Evolutionary conservation across 805 yeast genomes (phyloP).

Genomic region (Lipomyces japonicus): DNA sequence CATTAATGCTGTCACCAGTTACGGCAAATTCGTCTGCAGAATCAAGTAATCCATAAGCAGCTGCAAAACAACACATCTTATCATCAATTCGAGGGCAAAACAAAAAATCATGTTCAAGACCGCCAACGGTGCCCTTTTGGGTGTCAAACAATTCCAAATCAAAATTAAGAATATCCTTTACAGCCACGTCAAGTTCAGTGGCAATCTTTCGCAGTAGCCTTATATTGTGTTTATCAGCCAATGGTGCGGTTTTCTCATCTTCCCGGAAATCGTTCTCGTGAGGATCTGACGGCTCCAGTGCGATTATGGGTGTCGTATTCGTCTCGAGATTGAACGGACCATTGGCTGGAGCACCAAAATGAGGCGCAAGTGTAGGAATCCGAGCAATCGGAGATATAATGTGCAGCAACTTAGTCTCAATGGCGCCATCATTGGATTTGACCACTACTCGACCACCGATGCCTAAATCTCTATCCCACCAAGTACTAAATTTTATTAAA

Average conservation of each 20-base stretch:
- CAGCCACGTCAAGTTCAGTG: slow-evolving; percentile 48
- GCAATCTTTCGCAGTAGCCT: slow-evolving; percentile 66
- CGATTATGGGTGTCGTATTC: slow-evolving; percentile 72
- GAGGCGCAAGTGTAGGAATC: slow-evolving; percentile 82
- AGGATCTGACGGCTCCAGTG: slow-evolving; percentile 43
- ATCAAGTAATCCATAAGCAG: slow-evolving; percentile 55
- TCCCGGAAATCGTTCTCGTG: slow-evolving; percentile 10
- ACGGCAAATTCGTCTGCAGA: slow-evolving; percentile 37
- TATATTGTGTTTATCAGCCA: slow-evolving; percentile 41
- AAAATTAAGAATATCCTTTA: slow-evolving; percentile 59
- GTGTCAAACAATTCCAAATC: slow-evolving; percentile 78
- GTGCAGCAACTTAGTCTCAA: slow-evolving; percentile 37
- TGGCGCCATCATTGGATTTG: slow-evolving; percentile 35
- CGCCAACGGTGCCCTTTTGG: slow-evolving; percentile 74
- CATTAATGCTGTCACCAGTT: slow-evolving; percentile 36
- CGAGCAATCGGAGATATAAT: slow-evolving; percentile 55
- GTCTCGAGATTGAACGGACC: slow-evolving; percentile 75
- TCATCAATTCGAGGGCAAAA: slow-evolving; percentile 82
- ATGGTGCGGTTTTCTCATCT: slow-evolving; percentile 34
- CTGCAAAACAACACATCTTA: slow-evolving; percentile 73
- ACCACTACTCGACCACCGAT: slow-evolving; percentile 72
- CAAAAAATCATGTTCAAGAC: slow-evolving; percentile 68
- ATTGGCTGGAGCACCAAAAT: slow-evolving; percentile 65
- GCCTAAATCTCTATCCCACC: slow-evolving; percentile 85
- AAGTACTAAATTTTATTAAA: slow-evolving; percentile 38